These are phyloP conservation scores for Edaphochlamys debaryana DNA, from an alignment of 139 green algal species.

Conservation along the genomic window DNA sequence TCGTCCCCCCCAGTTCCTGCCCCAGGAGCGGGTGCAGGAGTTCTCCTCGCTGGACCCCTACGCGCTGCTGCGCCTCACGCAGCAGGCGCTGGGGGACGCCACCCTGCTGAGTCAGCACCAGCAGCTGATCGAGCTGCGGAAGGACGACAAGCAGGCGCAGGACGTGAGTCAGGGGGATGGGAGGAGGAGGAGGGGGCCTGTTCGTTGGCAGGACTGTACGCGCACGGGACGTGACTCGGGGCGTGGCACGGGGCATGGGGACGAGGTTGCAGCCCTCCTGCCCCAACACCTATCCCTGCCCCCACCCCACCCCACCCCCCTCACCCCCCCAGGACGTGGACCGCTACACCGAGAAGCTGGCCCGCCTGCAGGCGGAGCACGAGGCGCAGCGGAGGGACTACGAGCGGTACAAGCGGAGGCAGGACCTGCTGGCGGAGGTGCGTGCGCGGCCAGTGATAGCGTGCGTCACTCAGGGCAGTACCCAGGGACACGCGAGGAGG, in stretches of 20 bases:
- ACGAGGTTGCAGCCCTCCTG: too few relatives aligned
- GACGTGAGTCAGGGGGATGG: constrained; percentile 1
- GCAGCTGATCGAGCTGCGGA: constrained; percentile 62
- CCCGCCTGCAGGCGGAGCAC: constrained; percentile 59
- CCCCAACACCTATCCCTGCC: too few relatives aligned
- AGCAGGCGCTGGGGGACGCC: constrained; percentile 87
- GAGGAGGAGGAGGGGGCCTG: not conserved
- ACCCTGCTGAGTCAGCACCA: constrained; percentile 81
- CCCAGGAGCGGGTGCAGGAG: constrained; percentile 92
- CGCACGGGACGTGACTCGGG: too few relatives aligned
- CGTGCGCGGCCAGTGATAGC: not conserved
- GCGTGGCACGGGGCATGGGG: too few relatives aligned
- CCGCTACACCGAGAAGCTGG: constrained; percentile 9
- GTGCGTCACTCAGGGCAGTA: too few relatives aligned
- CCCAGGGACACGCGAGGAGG: too few relatives aligned
- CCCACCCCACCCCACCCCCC: too few relatives aligned
- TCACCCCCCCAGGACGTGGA: constrained; percentile 16
- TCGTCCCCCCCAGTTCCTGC: constrained; percentile 83
- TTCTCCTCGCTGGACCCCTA: constrained; percentile 87
- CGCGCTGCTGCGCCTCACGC: constrained; percentile 89
- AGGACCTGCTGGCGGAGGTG: constrained; percentile 53
- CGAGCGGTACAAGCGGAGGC: constrained; percentile 61
- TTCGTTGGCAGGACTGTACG: too few relatives aligned
- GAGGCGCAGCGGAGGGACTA: constrained; percentile 75
- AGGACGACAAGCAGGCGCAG: constrained; percentile 36